These are phyloP conservation scores for Ceratopteris richardii DNA, from an alignment of 75 land plant genomes.

Conservation along the genomic window DNA sequence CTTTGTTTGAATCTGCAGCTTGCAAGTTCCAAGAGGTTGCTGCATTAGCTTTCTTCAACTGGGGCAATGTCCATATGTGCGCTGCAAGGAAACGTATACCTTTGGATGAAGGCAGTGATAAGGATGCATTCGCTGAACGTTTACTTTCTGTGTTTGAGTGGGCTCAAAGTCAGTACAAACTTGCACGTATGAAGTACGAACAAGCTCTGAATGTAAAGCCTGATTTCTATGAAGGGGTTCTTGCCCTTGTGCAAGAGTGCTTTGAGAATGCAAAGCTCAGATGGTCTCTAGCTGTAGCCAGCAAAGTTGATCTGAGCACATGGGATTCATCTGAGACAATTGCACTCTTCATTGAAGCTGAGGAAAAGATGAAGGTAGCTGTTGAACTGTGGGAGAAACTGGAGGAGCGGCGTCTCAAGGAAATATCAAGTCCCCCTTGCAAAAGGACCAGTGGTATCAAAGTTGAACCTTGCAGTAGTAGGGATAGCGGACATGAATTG, in stretches of 20 bases:
- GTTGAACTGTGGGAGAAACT: constrained; percentile 85
- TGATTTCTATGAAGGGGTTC: constrained; percentile 73
- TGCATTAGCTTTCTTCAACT: constrained; percentile 75
- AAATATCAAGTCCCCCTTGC: constrained; percentile 8
- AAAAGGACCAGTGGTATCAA: too few relatives aligned
- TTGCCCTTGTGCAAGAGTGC: constrained; percentile 71
- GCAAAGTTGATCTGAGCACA: constrained; percentile 45
- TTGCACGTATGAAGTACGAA: constrained; percentile 58
- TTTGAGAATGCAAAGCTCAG: constrained; percentile 79
- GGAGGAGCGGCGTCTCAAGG: constrained; percentile 58
- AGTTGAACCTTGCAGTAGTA: background rate
- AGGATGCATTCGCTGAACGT: constrained; percentile 33
- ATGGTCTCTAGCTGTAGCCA: constrained; percentile 65
- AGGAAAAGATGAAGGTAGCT: constrained; percentile 66
- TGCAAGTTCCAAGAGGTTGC: constrained; percentile 78
- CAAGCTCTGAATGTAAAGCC: constrained; percentile 61
- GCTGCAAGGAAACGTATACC: constrained; percentile 78
- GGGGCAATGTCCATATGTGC: constrained; percentile 92
- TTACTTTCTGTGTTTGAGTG: constrained; percentile 64
- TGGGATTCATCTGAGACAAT: constrained; percentile 69
- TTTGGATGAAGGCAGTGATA: constrained; percentile 47
- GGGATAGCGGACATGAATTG: constrained; percentile 7
- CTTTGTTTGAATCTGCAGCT: constrained; percentile 67
- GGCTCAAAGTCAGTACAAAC: constrained; percentile 52
- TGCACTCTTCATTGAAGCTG: constrained; percentile 56